Evolutionary conservation across 1,139 yeast species (phyloP).

Genomic region (Kurtzmaniella natalensis): DNA sequence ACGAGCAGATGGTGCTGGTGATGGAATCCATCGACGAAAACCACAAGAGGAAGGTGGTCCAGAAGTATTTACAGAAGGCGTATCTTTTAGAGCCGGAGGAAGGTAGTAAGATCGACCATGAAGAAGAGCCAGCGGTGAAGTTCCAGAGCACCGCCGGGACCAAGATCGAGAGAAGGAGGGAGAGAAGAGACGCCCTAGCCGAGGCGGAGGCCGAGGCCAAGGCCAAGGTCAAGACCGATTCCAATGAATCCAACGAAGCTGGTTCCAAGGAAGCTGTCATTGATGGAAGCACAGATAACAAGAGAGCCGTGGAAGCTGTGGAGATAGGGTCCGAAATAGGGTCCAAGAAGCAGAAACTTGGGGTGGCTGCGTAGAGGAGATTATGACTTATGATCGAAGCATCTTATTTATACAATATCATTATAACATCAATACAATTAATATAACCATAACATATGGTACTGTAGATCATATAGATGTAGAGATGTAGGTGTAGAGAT

Average conservation of each 20-base stretch:
- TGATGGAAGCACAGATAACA: background rate
- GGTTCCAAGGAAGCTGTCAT: background rate
- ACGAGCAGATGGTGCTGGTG: constrained; percentile 43
- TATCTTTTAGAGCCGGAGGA: too few species aligned
- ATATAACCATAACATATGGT: too few species aligned
- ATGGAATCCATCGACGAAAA: constrained; percentile 21
- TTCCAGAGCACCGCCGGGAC: too few species aligned
- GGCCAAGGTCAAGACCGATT: background rate
- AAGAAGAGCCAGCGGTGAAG: too few species aligned
- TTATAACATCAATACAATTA: too few species aligned
- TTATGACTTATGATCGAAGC: too few species aligned
- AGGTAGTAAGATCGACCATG: background rate
- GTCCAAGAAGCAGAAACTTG: constrained; percentile 5
- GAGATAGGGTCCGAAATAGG: constrained; percentile 4
- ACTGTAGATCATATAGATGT: too few species aligned
- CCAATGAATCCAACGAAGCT: too few species aligned
- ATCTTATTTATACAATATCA: too few species aligned
- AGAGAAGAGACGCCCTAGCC: background rate
- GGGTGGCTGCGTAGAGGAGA: background rate
- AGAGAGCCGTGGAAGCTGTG: background rate
- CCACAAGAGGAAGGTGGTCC: constrained; percentile 30
- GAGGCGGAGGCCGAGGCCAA: background rate
- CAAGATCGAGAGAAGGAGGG: too few species aligned
- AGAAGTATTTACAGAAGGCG: constrained; percentile 26
- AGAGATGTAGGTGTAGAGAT: too few species aligned